Conservation (phyloP, 495 filamentous ascomycete species). For the Lophium mytilinum region DNA sequence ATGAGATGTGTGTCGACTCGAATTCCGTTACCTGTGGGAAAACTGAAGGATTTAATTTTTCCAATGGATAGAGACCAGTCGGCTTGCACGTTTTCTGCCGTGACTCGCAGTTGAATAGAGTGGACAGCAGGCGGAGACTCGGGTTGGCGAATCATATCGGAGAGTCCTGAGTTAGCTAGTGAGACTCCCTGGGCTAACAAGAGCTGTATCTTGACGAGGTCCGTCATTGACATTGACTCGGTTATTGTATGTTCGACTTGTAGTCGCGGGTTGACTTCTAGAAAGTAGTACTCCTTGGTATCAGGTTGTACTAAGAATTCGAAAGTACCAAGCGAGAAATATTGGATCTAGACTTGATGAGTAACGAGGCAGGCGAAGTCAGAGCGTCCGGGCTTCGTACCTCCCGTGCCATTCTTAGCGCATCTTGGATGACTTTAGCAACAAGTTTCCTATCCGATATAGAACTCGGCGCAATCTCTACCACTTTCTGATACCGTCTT, state of each 20-base stretch:
- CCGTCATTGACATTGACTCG: constrained; percentile 33
- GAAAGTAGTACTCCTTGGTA: constrained; percentile 30
- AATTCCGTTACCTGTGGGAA: constrained; percentile 49
- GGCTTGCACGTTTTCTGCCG: constrained; percentile 47
- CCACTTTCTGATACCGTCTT: constrained; percentile 35
- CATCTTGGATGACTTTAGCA: constrained; percentile 30
- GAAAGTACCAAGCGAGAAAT: constrained; percentile 35
- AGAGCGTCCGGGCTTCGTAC: constrained; percentile 15
- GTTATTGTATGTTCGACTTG: constrained; percentile 50
- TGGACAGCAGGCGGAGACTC: constrained; percentile 29
- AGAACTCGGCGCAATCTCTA: constrained; percentile 40
- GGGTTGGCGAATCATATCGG: constrained; percentile 21
- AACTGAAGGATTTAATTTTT: constrained; percentile 44
- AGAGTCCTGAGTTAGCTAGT: constrained; percentile 38
- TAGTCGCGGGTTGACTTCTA: constrained; percentile 35
- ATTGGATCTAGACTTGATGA: constrained; percentile 28
- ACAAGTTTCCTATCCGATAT: constrained; percentile 35
- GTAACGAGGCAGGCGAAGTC: no score
- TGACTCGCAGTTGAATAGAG: constrained; percentile 52
- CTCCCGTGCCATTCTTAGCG: constrained; percentile 32
- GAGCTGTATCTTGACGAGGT: constrained; percentile 44
- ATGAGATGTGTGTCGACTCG: constrained; percentile 49
- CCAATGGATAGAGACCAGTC: constrained; percentile 51
- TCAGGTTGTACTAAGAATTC: constrained; percentile 35
- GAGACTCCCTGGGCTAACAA: constrained; percentile 45